phyloP scores from a whole-genome alignment of 2,329 filamentous ascomycete species.

The Metarhizium anisopliae region DNA sequence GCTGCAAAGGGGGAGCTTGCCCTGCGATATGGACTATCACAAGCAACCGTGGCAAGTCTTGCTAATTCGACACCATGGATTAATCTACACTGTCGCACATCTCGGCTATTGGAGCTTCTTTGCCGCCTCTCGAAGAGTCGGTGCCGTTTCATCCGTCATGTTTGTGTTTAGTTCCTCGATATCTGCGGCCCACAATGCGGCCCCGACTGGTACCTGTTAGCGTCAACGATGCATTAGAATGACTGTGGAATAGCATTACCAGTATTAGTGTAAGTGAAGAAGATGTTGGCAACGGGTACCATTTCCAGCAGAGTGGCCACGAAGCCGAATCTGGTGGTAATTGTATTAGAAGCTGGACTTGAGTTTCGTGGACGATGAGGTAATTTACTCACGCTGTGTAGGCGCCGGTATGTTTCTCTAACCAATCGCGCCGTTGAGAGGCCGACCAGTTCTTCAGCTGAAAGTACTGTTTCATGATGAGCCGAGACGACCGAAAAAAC shows the following conservation, averaged over 20 bases:
- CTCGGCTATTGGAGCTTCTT: constrained; percentile 29
- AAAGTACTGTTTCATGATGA: constrained; percentile 56
- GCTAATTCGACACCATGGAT: neutral
- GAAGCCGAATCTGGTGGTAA: constrained; percentile 54
- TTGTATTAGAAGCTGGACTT: constrained; percentile 7
- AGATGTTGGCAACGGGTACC: constrained; percentile 70
- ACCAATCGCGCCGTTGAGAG: constrained; percentile 56
- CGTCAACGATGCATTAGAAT: neutral
- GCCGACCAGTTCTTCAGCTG: constrained; percentile 78
- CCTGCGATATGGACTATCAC: neutral
- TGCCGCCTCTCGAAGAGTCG: constrained; percentile 37
- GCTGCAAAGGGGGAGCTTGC: neutral
- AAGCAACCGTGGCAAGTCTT: neutral
- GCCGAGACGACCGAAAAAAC: neutral
- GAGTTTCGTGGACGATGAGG: neutral
- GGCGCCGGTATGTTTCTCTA: constrained; percentile 60
- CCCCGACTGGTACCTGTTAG: constrained; percentile 51
- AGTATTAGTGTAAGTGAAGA: constrained; percentile 85
- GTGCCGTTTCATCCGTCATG: constrained; percentile 43
- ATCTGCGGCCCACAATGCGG: constrained; percentile 89
- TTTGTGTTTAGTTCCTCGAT: constrained; percentile 51
- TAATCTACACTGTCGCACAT: neutral
- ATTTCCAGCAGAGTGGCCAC: constrained; percentile 76
- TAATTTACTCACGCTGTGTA: constrained; percentile 64
- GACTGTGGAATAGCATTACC: constrained; percentile 28